Evolutionary conservation across 495 filamentous ascomycete genomes (phyloP).

Genomic region (Neurospora sp.): DNA sequence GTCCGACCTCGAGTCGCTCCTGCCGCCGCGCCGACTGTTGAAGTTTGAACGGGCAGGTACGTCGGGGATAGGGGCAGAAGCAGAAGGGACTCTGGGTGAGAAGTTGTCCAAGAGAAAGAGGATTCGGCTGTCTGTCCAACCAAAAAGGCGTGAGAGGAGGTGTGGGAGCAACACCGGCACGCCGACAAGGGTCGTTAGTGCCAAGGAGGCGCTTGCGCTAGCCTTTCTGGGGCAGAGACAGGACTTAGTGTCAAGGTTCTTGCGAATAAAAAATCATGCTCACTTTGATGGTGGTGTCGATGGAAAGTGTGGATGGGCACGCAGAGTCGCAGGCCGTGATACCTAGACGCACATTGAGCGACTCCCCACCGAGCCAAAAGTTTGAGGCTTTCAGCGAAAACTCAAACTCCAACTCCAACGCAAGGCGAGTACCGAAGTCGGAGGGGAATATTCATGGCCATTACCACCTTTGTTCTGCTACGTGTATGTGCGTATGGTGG

Average conservation of each 20-base stretch:
- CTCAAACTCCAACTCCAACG: background rate
- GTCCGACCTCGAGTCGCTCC: background rate
- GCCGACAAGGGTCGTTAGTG: constrained; percentile 16
- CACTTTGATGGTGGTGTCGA: background rate
- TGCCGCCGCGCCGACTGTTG: background rate
- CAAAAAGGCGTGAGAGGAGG: background rate
- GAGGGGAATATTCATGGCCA: background rate
- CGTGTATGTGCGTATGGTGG: background rate
- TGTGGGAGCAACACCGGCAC: constrained; percentile 14
- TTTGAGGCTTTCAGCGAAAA: constrained; percentile 9
- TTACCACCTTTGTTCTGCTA: background rate
- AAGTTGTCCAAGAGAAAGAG: background rate
- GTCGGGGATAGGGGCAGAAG: background rate
- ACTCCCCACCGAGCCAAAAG: background rate
- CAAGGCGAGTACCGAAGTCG: background rate
- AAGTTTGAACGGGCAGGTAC: background rate
- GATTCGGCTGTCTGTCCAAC: background rate
- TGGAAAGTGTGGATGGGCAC: background rate
- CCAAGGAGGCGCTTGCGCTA: constrained; percentile 5
- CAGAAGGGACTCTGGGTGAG: constrained; percentile 1
- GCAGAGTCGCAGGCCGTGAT: background rate
- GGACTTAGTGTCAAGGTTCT: background rate
- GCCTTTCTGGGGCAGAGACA: constrained; percentile 5
- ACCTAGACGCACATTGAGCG: background rate
- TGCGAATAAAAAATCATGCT: constrained; percentile 4